Base-by-base conservation (phyloP, 495 filamentous ascomycete species). In the Penicillium diatomitis region DNA sequence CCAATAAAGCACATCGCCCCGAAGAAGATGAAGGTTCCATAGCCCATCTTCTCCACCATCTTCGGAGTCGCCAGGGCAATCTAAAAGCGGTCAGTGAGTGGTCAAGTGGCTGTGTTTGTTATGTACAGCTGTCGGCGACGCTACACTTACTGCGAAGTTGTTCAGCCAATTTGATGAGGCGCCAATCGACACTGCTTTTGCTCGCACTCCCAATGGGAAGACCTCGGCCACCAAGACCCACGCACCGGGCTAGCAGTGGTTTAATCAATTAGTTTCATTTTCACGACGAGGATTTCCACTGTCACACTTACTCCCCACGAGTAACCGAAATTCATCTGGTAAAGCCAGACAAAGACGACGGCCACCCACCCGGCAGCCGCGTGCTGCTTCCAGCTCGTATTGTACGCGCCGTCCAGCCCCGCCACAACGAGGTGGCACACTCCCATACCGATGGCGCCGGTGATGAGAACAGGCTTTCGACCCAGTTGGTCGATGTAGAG, bases 401-500 rank as follows among this genome's bases (percentile, higher is more conserved):
- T 47, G 48, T 66, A 74, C 0, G 52, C 52, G 6, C 65, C 74
- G 41, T 69, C 64, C 35, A 76, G 63, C 32, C 64, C 61, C 2
- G 65, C 72, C 4, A 74, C 66, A 38, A 77, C 68, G 49, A 76
- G 63, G 44, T 75, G 73, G 53, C 83, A 77, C 31, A 58, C 65
- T 0, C 75, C 82, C 87, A 91, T 94, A 34, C 79, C 81, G 37
- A 86, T 59, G 6, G 82, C 84, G 38, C 88, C 86, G 6, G 70
- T 79, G 41, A 90, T 78, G 27, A 94, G 74, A n/a, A 90, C 74
- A n/a, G 82, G 78, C 50, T 86, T 77, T 10, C 86, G 84, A 30
- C 86, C 86, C 31, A 80, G 80, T 47, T 77, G 77, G 56, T 90
- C 86, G 54, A 89, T 82, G 69, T 81, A 86, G 57, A 87, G 75